A percentile compares a stretch with the other conserved stretches of the same genome.
phyloP scores from a whole-genome alignment of 1,284 basidiomycete species.

The Trametes sp. region DNA sequence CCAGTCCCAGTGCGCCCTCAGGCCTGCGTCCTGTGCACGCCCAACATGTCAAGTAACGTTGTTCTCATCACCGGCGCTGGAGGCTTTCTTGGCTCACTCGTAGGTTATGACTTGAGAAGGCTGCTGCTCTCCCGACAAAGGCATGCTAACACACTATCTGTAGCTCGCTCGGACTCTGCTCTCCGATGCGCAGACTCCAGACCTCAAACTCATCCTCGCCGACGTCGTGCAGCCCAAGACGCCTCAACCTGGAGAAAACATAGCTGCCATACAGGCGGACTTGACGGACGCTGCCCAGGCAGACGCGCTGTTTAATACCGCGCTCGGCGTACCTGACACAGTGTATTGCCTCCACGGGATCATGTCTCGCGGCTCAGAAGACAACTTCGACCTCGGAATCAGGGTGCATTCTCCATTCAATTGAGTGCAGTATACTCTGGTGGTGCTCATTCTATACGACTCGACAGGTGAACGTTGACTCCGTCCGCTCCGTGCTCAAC shows the following conservation, averaged over 20 bases:
- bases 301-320: conserved; percentile 49
- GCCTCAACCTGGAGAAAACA: conserved; percentile 47
- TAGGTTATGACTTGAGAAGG: conserved; percentile 29
- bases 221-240: conserved; percentile 60
- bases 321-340: conserved; percentile 51
- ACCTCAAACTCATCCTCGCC: conserved; percentile 59
- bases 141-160: not conserved
- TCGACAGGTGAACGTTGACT: conserved; percentile 70
- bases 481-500: conserved; percentile 60
- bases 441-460: not conserved
- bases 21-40: too few relatives aligned
- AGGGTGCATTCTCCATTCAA: conserved; percentile 40
- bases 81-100: conserved; percentile 55
- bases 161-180: conserved; percentile 48
- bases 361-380: conserved; percentile 75
- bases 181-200: conserved; percentile 46
- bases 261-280: conserved; percentile 56
- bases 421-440: not conserved
- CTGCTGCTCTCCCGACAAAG: not conserved
- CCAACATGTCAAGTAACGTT: conserved; percentile 38
- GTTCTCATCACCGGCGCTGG: conserved; percentile 67
- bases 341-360: conserved; percentile 71
- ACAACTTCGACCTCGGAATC: conserved; percentile 67
- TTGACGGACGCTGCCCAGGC: conserved; percentile 53
- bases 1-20: too few relatives aligned